Evolutionary conservation across 805 yeast genomes (phyloP), one percentile per base, ranked within the genome.

Genomic region (Pichia gijzeniarum): DNA sequence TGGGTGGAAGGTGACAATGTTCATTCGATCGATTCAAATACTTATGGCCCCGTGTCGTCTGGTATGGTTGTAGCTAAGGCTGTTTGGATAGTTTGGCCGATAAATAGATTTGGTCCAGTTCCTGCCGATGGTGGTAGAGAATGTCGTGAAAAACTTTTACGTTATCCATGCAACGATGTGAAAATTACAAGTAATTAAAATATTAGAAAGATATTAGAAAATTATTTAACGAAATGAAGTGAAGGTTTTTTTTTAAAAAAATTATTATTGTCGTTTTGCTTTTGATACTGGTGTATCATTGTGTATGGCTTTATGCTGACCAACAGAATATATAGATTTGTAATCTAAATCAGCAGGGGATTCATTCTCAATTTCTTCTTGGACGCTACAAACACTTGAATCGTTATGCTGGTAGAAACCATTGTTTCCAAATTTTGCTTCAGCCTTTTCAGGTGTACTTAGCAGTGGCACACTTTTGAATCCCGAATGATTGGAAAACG

Each of bases 1-100:
- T 91, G 97, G 97, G 89, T 89, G 0, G 97, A 91, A 61, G 98
- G 98, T 6, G 98, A 91, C 62, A 89, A 87, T 59, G 63, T 77
- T 14, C 91, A 83, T 56, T 82, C 95, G 0, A 68, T 89, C 2
- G 98, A 91, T 64, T 81, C 91, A 42, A 90, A 89, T 61, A 76
- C 73, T 8, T 91, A 85, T 67, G 98, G 98, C 0, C 95, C 97
- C 0, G 74, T 91, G 0, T 82, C 95, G 14, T 74, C 79, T 33
- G 96, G 91, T 0, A 65, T 91, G 47, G 80, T 89, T 19, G 57
- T 85, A 10, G 97, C 96, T 1, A 84, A 79, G 56, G 95, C 84
- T 1, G 68, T 76, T 1, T 63, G 66, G 38, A 70, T 90, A 1
- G 62, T 89, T 38, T 87, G 85, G 82, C 97, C 96, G 1, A 67